Evolutionary conservation across 306 rosid genomes (phyloP).

Genomic region (Hylodesmum podocarpum): DNA sequence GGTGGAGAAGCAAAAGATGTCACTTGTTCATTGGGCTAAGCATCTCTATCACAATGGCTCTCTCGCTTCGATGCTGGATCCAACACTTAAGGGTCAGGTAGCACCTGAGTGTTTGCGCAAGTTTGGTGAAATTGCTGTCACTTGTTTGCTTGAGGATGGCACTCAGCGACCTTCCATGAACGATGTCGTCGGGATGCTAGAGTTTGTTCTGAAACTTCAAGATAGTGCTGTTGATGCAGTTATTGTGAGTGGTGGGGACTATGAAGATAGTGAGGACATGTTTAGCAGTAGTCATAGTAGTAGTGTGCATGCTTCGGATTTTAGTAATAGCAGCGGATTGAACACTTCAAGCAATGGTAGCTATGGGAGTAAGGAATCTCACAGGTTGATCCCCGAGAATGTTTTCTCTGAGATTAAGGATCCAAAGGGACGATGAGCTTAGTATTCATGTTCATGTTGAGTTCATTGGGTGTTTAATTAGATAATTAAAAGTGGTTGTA

Average conservation of each 20-base stretch:
- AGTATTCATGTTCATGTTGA: too few species aligned
- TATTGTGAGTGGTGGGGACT: neutral
- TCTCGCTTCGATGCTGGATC: neutral
- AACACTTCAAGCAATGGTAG: too few species aligned
- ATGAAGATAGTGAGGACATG: too few species aligned
- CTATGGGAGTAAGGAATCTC: neutral
- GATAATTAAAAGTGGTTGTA: too few species aligned
- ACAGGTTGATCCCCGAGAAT: neutral
- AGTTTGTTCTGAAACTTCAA: constrained; percentile 18
- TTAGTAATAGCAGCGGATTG: too few species aligned
- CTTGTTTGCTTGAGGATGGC: constrained; percentile 32
- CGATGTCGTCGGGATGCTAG: constrained; percentile 12
- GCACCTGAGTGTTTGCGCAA: constrained; percentile 1
- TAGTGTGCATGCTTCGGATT: too few species aligned
- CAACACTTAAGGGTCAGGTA: neutral
- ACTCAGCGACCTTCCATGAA: constrained; percentile 25
- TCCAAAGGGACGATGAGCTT: neutral
- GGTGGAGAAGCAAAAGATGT: neutral
- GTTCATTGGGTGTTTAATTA: too few species aligned
- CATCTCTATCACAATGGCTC: neutral
- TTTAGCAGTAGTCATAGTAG: neutral
- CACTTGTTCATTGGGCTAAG: neutral
- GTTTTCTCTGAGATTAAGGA: constrained; percentile 29
- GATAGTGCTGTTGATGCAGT: neutral
- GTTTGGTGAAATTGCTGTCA: constrained; percentile 3